Percentiles rank a stretch among this genome's conserved stretches.
Evolutionary conservation across 306 rosid genomes (phyloP).

Genomic region (apple (Malus domestica)): DNA sequence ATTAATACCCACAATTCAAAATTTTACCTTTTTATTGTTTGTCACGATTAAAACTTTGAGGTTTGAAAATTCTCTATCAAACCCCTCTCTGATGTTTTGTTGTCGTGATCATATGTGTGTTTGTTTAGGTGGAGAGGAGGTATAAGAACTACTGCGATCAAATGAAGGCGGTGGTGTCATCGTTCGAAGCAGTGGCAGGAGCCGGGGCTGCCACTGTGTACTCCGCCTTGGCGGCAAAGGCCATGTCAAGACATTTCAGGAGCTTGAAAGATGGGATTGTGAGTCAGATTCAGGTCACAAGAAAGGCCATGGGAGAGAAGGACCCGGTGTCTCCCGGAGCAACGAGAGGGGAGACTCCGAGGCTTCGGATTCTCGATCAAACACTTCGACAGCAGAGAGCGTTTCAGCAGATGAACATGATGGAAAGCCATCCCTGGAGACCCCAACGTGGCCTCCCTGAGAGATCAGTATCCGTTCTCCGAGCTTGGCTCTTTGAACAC

Average conservation of each 20-base stretch:
- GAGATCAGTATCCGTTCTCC: constrained; percentile 74
- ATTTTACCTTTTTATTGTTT: constrained; percentile 9
- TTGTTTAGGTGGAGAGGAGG: constrained; percentile 70
- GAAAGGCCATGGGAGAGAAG: constrained; percentile 78
- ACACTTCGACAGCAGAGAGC: constrained; percentile 74
- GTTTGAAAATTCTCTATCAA: background rate
- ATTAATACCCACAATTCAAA: constrained; percentile 37
- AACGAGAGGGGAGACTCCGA: constrained; percentile 77
- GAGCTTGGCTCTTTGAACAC: constrained; percentile 98
- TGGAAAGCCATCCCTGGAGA: constrained; percentile 96
- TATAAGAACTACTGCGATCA: constrained; percentile 83
- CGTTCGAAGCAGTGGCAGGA: constrained; percentile 81
- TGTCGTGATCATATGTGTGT: constrained; percentile 3
- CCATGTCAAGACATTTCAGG: constrained; percentile 85
- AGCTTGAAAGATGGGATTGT: constrained; percentile 73
- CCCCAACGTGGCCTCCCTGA: constrained; percentile 99
- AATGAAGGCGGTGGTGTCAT: constrained; percentile 75
- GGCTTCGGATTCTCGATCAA: constrained; percentile 75
- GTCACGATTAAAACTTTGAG: background rate
- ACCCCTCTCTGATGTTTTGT: constrained; percentile 2
- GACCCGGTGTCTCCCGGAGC: constrained; percentile 70
- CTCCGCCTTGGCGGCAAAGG: constrained; percentile 77
- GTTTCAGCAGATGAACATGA: constrained; percentile 78
- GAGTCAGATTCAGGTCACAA: constrained; percentile 50
- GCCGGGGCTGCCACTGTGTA: constrained; percentile 67